Conservation (phyloP, 495 filamentous ascomycete genomes). For the Cryomyces minteri region DNA sequence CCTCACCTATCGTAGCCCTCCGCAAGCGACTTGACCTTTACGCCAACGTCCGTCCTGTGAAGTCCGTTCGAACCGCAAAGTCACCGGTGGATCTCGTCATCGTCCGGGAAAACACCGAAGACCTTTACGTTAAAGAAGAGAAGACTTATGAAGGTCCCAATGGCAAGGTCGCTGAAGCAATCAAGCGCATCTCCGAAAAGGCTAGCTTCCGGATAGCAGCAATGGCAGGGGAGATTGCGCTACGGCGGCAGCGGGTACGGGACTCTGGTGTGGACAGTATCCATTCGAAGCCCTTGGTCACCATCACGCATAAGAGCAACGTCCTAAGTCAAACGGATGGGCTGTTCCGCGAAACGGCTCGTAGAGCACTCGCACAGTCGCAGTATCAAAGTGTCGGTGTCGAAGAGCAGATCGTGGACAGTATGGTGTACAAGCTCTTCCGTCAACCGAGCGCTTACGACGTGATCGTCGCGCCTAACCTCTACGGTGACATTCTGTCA, state of each 20-base stretch:
- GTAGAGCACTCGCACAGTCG: slow-evolving; percentile 43
- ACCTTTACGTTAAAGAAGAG: slow-evolving; percentile 98
- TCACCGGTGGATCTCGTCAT: slow-evolving; percentile 87
- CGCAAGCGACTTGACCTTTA: slow-evolving; percentile 90
- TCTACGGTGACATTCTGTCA: slow-evolving; percentile 93
- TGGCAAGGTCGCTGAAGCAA: slow-evolving; percentile 82
- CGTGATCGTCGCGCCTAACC: slow-evolving; percentile 93
- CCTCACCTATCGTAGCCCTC: slow-evolving; percentile 89
- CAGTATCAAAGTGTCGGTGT: slow-evolving; percentile 36
- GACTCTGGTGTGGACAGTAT: slow-evolving; percentile 28
- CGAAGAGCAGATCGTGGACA: slow-evolving; percentile 97
- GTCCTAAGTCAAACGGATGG: slow-evolving; percentile 94
- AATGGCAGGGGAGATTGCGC: slow-evolving; percentile 87
- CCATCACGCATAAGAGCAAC: slow-evolving; percentile 97
- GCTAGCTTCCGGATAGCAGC: slow-evolving; percentile 70
- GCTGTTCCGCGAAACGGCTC: slow-evolving; percentile 71
- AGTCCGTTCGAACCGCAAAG: slow-evolving; percentile 45
- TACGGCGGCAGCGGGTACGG: slow-evolving; percentile 68
- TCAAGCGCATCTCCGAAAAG: slow-evolving; percentile 83
- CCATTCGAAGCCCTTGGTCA: slow-evolving; percentile 59
- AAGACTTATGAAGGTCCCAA: slow-evolving; percentile 51
- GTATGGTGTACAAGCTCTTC: slow-evolving; percentile 99
- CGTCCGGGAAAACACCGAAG: slow-evolving; percentile 96
- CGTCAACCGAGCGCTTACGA: slow-evolving; percentile 86
- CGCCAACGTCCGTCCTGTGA: slow-evolving; percentile 94